A percentile compares a stretch with the other conserved stretches of the same genome.
phyloP scores from a whole-genome alignment of 2,329 filamentous ascomycete species.

The Aspergillus sp. region DNA sequence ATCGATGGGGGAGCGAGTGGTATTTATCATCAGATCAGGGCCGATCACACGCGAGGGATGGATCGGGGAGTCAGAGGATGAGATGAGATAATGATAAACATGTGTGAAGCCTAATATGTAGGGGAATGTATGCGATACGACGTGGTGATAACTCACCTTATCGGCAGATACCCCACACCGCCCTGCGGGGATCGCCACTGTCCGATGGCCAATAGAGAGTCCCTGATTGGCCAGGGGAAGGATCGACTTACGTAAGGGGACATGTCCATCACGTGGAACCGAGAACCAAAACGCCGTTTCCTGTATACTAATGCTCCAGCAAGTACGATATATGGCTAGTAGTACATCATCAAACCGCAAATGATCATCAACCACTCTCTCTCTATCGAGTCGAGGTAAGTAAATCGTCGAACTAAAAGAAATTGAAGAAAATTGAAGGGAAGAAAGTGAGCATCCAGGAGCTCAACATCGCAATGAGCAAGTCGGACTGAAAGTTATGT shows the following conservation, averaged over 20 bases:
- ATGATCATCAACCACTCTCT: no score
- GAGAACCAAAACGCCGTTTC: not conserved
- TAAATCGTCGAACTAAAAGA: no score
- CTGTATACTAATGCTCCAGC: no score
- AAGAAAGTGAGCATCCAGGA: not conserved
- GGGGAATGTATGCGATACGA: not conserved
- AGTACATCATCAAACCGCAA: no score
- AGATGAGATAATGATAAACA: not conserved
- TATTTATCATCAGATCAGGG: not conserved
- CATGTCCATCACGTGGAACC: slow-evolving; percentile 1
- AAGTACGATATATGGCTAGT: no score
- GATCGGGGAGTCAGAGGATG: not conserved
- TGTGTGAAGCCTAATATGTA: not conserved
- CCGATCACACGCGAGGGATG: not conserved
- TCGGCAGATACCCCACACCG: not conserved
- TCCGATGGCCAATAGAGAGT: slow-evolving; percentile 24
- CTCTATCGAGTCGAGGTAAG: no score
- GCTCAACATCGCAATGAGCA: not conserved
- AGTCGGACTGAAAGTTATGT: slow-evolving; percentile 4
- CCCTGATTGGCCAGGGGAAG: not conserved
- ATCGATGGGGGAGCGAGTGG: not conserved
- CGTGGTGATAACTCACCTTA: not conserved
- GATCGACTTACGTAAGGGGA: slow-evolving; percentile 1
- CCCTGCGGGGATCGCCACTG: slow-evolving; percentile 38
- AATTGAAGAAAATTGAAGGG: no score